Evolutionary conservation across 306 rosid species (phyloP), one percentile per base, ranked within the genome.

Genomic region (Hippophae gyantsensis): DNA sequence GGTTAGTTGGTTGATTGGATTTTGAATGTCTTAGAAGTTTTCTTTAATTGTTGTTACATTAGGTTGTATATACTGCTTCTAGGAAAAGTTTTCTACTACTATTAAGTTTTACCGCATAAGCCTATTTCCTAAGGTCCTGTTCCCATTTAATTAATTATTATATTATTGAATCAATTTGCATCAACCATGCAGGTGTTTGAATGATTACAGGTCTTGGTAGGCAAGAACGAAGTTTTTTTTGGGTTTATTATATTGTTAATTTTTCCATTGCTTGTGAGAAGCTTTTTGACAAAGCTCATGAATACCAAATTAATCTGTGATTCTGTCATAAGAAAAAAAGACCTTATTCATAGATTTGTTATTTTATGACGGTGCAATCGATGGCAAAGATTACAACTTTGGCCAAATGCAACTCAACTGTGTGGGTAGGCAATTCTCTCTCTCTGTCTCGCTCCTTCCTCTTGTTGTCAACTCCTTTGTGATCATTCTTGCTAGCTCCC

Each of bases 171-270:
- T 68, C 78, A 71, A 69, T 76, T 13, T 55, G 45, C 46, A 7
- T 57, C 1, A 60, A 76, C 54, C 46, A 63, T 86, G 86, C 90
- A 86, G 99, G 72, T 82, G 96, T 84, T 74, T 92, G 85, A 87
- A 62, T 13, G 64, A 42, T 23, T 65, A 52, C 60, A 75, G 57
- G 66, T 32, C 61, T 60, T 43, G 49, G 62, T 66, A 54, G 42
- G 56, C 75, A 62, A 66, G 72, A 27, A 49, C 60, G 71, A 60
- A 32, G 43, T 69, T 2, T 32, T 62, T 23, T 52, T 62, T 69
- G 51, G 64, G 68, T 54, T 59, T 66, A 60, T 41, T 61, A 42
- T 61, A 32, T 49, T 23, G 55, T 47, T 43, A 18, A 23, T 62
- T 69, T 74, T 56, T 68, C 70, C 63, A 42, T 63, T 65, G 58